Evolutionary conservation across 768 basidiomycete genomes (phyloP), one percentile per base, ranked within the genome.

Genomic region (Candolleomyces eurysporus): DNA sequence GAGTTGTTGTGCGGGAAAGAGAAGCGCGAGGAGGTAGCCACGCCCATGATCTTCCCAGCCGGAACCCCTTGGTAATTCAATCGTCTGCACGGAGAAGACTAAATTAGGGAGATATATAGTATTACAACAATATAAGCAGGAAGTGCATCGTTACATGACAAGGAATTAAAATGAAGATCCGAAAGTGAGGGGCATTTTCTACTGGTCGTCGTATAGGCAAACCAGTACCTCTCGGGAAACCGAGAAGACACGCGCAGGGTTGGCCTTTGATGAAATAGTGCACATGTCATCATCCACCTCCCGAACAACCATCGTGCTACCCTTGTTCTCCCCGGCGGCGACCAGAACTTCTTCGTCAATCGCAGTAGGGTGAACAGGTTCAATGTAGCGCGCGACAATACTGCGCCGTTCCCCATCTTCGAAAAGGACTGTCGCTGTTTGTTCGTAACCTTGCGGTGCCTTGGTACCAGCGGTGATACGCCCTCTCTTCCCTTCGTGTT

Each of bases 71-170:
- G 70, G 61, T 76, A 43, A 53, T 36, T 36, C 36, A 36, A 36
- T 36, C 36, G 36, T 36, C 26, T 36, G 36, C 36, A 36, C 36
- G 36, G 36, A 36, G 36, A 11, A 8, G 1, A 36, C 36, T 36
- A 36, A 36, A 36, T 36, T 36, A 36, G 36, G 36, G 36, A 7
- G 36, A 36, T 32, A 45, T 58, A 17, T 51, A 60, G 26, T 42
- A 36, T 75, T 66, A 87, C 4, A 79, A 81, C 49, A 84, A 77
- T n/a, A 77, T n/a, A 36, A 90, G 87, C 55, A 88, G 78, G 64
- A 91, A 90, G 54, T 83, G 82, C 63, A 91, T 89, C 19, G 89
- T 89, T 17, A 91, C 73, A 61, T 86, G 86, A 11, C 83, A 83
- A 26, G 26, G 32, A 4, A 53, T 9, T 16, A 53, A 2, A 3